Percentiles rank a stretch among this genome's conserved stretches.
Evolutionary conservation across 2,329 filamentous ascomycete genomes (phyloP).

Genomic region (Exophiala phaeomuriformis): DNA sequence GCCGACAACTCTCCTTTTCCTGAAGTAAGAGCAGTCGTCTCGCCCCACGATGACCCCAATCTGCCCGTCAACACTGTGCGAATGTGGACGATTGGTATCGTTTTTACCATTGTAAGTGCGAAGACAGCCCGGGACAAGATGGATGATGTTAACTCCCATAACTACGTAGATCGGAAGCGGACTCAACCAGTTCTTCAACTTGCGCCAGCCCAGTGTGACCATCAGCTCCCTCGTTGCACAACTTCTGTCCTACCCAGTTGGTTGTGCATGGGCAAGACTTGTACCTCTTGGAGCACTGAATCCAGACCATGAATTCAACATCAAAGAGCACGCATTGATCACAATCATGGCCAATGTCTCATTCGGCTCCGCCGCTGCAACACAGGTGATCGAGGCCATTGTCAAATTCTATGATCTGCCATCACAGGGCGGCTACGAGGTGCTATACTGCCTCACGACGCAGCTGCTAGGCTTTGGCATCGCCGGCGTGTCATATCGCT

Average conservation of each 20-base stretch:
- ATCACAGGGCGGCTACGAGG: constrained; percentile 65
- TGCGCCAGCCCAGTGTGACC: constrained; percentile 81
- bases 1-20: constrained; percentile 47
- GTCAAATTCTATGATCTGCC: constrained; percentile 81
- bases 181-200: constrained; percentile 78
- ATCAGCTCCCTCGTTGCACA: constrained; percentile 83
- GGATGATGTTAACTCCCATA: neutral
- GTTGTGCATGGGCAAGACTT: constrained; percentile 65
- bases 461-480: constrained; percentile 82
- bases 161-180: constrained; percentile 57
- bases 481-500: constrained; percentile 70
- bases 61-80: constrained; percentile 76
- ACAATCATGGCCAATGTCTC: constrained; percentile 85
- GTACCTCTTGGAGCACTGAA: constrained; percentile 59
- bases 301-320: constrained; percentile 70
- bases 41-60: constrained; percentile 63
- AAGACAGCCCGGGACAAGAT: too few species aligned
- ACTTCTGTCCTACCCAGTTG: constrained; percentile 74
- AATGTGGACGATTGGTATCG: constrained; percentile 73
- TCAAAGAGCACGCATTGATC: constrained; percentile 80
- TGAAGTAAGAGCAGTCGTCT: constrained; percentile 70
- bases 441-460: constrained; percentile 77
- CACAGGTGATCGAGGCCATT: constrained; percentile 79
- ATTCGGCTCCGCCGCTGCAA: constrained; percentile 81
- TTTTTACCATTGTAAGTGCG: constrained; percentile 58